Evolutionary conservation across 139 green algal species (phyloP).

Genomic region (Edaphochlamys debaryana): DNA sequence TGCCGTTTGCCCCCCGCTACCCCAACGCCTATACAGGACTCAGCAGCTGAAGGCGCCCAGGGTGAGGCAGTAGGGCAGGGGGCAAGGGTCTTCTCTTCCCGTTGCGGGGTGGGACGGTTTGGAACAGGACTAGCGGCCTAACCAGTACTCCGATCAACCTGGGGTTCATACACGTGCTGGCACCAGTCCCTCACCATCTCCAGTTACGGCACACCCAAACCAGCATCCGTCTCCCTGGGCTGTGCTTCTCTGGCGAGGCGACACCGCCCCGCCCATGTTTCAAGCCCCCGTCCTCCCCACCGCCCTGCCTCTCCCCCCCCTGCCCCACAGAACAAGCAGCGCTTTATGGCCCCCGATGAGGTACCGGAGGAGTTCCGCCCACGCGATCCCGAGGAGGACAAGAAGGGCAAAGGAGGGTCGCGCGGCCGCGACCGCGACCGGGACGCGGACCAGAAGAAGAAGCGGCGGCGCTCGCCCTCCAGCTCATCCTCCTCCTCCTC

Average conservation of each 20-base stretch:
- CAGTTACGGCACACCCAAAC: too few species aligned
- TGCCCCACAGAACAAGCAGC: constrained; percentile 34
- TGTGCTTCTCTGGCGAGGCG: too few species aligned
- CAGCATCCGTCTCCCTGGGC: neutral
- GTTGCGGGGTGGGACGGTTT: too few species aligned
- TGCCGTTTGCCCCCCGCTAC: too few species aligned
- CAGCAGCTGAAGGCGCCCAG: constrained; percentile 75
- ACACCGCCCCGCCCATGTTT: too few species aligned
- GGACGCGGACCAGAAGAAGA: neutral
- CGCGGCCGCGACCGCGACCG: neutral
- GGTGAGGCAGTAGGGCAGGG: neutral
- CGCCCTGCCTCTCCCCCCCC: neutral
- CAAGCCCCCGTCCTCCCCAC: neutral
- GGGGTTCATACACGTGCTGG: neutral
- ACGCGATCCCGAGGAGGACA: constrained; percentile 35
- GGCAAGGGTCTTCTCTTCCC: neutral
- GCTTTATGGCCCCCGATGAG: constrained; percentile 66
- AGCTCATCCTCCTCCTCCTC: constrained; percentile 8
- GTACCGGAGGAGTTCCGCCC: constrained; percentile 57
- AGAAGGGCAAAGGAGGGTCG: neutral
- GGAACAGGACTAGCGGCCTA: too few species aligned
- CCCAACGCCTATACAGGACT: too few species aligned
- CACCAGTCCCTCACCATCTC: too few species aligned
- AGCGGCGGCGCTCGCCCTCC: constrained; percentile 31
- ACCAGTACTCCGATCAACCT: neutral